Conservation (phyloP, 1,139 yeast species). For the Taiozyma onychis region DNA sequence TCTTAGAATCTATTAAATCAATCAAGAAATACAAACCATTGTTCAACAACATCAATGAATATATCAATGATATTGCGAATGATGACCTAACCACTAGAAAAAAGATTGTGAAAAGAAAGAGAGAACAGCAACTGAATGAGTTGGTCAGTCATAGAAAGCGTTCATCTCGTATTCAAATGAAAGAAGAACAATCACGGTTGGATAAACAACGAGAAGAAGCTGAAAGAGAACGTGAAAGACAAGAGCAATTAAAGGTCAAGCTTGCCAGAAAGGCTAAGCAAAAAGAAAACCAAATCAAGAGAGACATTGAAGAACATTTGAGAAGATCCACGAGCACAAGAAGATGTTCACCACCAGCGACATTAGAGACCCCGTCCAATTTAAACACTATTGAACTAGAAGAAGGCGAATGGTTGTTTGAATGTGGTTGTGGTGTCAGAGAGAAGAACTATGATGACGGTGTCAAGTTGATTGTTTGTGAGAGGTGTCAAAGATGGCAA, state of each 20-base stretch:
- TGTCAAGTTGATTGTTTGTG: constrained; percentile 31
- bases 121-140: constrained; percentile 43
- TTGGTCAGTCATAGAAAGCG: constrained; percentile 45
- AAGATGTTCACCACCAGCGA: constrained; percentile 10
- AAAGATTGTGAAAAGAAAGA: constrained; percentile 36
- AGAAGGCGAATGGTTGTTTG: constrained; percentile 33
- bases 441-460: constrained; percentile 37
- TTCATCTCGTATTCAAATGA: constrained; percentile 44
- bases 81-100: constrained; percentile 38
- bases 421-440: constrained; percentile 34
- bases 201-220: constrained; percentile 24
- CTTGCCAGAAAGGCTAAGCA: constrained; percentile 20
- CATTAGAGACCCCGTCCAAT: constrained; percentile 8
- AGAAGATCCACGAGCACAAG: constrained; percentile 16
- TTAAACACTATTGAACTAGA: constrained; percentile 16
- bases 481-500: constrained; percentile 36
- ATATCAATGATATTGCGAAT: constrained; percentile 20
- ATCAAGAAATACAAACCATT: constrained; percentile 18
- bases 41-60: constrained; percentile 17
- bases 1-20: constrained; percentile 17
- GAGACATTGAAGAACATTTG: constrained; percentile 20
- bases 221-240: constrained; percentile 21
- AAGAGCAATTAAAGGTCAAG: constrained; percentile 19
- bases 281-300: constrained; percentile 17
- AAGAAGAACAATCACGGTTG: constrained; percentile 37